A percentile compares a stretch with the other conserved stretches of the same genome.
These are phyloP conservation scores for Xylaria telfairii DNA, from an alignment of 495 filamentous ascomycete species.

Conservation along the genomic window DNA sequence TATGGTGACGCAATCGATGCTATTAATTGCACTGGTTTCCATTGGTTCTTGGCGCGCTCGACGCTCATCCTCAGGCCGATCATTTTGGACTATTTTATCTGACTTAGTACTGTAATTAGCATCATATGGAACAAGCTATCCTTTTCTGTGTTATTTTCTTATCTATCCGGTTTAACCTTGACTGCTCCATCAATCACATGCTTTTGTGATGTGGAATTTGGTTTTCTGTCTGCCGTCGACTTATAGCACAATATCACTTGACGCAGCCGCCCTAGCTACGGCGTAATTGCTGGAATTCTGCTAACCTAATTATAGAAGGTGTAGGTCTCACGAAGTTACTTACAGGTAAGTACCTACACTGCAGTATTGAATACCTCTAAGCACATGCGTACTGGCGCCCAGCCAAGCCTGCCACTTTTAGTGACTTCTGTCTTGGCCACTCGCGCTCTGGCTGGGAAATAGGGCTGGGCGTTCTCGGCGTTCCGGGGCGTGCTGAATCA, in stretches of 20 bases:
- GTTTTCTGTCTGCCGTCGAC: neutral
- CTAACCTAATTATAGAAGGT: slow-evolving; percentile 13
- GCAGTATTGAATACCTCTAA: neutral
- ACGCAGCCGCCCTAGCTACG: neutral
- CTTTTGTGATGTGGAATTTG: neutral
- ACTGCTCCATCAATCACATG: neutral
- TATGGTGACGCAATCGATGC: neutral
- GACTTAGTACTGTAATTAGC: too few species aligned
- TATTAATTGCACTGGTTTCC: neutral
- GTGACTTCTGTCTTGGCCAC: neutral
- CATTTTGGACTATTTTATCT: too few species aligned
- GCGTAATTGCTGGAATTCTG: neutral
- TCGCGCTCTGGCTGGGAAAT: neutral
- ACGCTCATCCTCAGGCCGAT: neutral
- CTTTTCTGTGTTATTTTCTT: neutral
- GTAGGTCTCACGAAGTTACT: neutral
- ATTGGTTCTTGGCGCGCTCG: neutral
- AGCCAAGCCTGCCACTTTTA: slow-evolving; percentile 7
- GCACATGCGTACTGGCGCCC: slow-evolving; percentile 1
- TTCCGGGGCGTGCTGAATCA: slow-evolving; percentile 2
- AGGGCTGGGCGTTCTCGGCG: slow-evolving; percentile 9
- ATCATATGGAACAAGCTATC: neutral
- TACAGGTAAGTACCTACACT: neutral
- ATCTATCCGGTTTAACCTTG: too few species aligned
- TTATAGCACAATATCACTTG: neutral